phyloP scores from a whole-genome alignment of 2,329 filamentous ascomycete genomes.

The Aspergillus sergii region DNA sequence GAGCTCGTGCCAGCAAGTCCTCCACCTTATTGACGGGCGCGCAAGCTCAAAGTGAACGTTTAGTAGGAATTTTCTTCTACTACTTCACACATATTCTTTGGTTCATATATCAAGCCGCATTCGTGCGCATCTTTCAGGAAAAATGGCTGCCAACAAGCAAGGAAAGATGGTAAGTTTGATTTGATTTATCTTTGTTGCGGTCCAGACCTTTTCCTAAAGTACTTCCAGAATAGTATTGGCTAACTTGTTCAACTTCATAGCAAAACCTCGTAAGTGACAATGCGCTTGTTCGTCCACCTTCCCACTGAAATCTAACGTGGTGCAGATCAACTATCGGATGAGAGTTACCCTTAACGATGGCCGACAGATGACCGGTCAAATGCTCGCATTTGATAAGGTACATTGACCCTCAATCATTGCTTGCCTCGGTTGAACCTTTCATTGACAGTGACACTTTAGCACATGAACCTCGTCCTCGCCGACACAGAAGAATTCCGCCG shows the following conservation, averaged over 20 bases:
- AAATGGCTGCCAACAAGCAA: slow-evolving; percentile 79
- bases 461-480: slow-evolving; percentile 98
- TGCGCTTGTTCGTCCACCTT: background rate
- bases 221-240: slow-evolving; percentile 37
- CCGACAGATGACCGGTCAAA: slow-evolving; percentile 94
- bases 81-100: slow-evolving; percentile 29
- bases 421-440: background rate
- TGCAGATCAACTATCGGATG: slow-evolving; percentile 98
- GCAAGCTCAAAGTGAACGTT: slow-evolving; percentile 17
- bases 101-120: slow-evolving; percentile 44
- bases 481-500: slow-evolving; percentile 98
- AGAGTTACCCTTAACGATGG: slow-evolving; percentile 93
- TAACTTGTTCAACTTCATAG: slow-evolving; percentile 56
- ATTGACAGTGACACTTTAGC: slow-evolving; percentile 54
- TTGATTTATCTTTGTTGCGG: slow-evolving; percentile 14
- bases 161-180: slow-evolving; percentile 91
- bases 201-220: background rate
- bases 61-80: slow-evolving; percentile 27
- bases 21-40: slow-evolving; percentile 12
- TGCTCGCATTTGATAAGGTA: slow-evolving; percentile 98
- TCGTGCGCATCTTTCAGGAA: slow-evolving; percentile 43
- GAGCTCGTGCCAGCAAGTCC: slow-evolving; percentile 15
- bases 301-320: slow-evolving; percentile 49
- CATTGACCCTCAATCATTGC: background rate
- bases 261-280: slow-evolving; percentile 63